Evolutionary conservation across 208 protist species (phyloP), one percentile per base, ranked within the genome.

Genomic region (Endotrypanum monterogeii): DNA sequence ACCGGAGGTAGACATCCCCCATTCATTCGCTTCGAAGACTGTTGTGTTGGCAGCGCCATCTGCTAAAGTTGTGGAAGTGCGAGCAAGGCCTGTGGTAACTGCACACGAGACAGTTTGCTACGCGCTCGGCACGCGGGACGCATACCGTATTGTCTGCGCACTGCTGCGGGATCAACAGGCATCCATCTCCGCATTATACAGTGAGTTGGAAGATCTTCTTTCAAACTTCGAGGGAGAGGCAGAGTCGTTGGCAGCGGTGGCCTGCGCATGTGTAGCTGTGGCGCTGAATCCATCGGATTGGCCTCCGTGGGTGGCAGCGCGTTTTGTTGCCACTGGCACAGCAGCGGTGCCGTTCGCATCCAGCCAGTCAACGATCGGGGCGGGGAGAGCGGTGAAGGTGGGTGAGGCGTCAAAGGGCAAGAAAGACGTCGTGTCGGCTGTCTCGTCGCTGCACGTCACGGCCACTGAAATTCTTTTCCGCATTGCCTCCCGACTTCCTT

Each of bases 211-310:
- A 67, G 61, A 23, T 20, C 52, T 77, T 3, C 37, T 78, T n/a
- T 6, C 20, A 12, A 72, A 61, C 58, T 25, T 52, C n/a, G 82
- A 67, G 56, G 74, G 14, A 52, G 78, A 60, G 74, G 78, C 63
- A 7, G 71, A 39, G 4, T 73, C 82, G 28, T 58, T 80, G 25
- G 76, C 80, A 23, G 28, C 67, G 56, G 48, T 85, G 52, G 51
- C 82, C 4, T 86, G 76, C 44, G 83, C 86, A 9, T 91, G 86
- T 61, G 83, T 79, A 16, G 83, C 81, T 2, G 78, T 82, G 48
- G 65, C 71, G 41, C 60, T 82, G 46, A 67, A 68, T 12, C 52
- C 74, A 18, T 41, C 56, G 25, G 70, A 83, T 28, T 88, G 83
- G 83, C 83, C 83, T 7, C 37, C 75, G 9, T 84, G 80, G 73